Conservation (phyloP, 2,329 filamentous ascomycete genomes). For the Botrytis sinoallii region DNA sequence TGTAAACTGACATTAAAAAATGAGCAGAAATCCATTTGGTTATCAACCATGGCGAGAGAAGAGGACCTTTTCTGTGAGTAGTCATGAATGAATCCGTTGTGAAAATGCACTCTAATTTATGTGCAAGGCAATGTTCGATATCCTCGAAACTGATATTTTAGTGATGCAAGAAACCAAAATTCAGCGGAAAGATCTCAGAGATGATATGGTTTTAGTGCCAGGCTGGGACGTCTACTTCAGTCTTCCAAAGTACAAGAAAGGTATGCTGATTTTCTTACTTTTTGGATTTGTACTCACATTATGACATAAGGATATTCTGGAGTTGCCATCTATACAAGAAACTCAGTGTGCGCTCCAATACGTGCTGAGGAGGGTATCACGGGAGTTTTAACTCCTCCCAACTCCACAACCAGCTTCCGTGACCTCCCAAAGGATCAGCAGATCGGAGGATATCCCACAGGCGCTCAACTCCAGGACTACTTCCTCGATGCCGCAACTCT, state of each 20-base stretch:
- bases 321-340: slow-evolving; percentile 93
- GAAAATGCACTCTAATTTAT: slow-evolving; percentile 5
- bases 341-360: slow-evolving; percentile 78
- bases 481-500: slow-evolving; percentile 66
- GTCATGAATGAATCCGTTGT: neutral
- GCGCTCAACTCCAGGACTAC: slow-evolving; percentile 61
- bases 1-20: neutral
- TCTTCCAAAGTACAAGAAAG: slow-evolving; percentile 89
- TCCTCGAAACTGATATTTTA: slow-evolving; percentile 86
- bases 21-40: slow-evolving; percentile 70
- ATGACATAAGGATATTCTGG: slow-evolving; percentile 76
- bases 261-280: slow-evolving; percentile 42
- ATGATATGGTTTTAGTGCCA: slow-evolving; percentile 93
- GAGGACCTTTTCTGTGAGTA: slow-evolving; percentile 62
- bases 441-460: slow-evolving; percentile 84
- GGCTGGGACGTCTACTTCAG: slow-evolving; percentile 98
- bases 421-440: slow-evolving; percentile 70
- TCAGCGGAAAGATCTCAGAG: slow-evolving; percentile 82
- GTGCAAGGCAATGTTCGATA: slow-evolving; percentile 82
- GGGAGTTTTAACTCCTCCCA: slow-evolving; percentile 72
- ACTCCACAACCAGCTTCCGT: slow-evolving; percentile 66
- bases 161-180: slow-evolving; percentile 97
- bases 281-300: slow-evolving; percentile 12
- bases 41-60: slow-evolving; percentile 79
- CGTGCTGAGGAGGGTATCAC: slow-evolving; percentile 92